A percentile compares a stretch with the other conserved stretches of the same genome.
Conservation (phyloP, 257 asterid species). For the Dorcoceras hygrometricum region DNA sequence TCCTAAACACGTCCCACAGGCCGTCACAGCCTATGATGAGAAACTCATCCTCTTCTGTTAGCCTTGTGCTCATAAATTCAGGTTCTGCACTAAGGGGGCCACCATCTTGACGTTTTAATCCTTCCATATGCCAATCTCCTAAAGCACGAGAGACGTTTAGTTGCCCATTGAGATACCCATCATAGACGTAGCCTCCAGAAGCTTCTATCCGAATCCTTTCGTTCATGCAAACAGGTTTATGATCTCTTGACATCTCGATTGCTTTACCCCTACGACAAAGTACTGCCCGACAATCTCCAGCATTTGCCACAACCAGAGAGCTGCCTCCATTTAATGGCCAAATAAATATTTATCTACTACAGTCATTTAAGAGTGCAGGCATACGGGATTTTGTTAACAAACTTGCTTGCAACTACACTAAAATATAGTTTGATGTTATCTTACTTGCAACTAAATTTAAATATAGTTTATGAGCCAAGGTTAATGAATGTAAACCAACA, state of each 20-base stretch:
- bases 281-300: conserved; percentile 95
- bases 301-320: conserved; percentile 92
- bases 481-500: background rate
- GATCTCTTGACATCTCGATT: conserved; percentile 95
- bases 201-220: conserved; percentile 84
- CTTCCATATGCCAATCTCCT: conserved; percentile 98
- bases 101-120: conserved; percentile 56
- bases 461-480: background rate
- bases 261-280: conserved; percentile 94
- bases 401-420: background rate
- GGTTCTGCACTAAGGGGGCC: conserved; percentile 99
- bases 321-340: conserved; percentile 35
- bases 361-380: background rate
- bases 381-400: background rate
- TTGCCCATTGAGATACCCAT: conserved; percentile 92
- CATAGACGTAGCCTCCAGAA: conserved; percentile 82
- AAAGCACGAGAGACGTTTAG: conserved; percentile 91
- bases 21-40: conserved; percentile 93
- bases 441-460: background rate
- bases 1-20: conserved; percentile 89
- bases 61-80: conserved; percentile 67
- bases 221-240: conserved; percentile 58
- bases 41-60: conserved; percentile 86
- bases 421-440: background rate
- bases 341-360: background rate